Percentiles rank a stretch among this genome's conserved stretches.
Conservation (phyloP, 2,329 filamentous ascomycete species). For the Paraconiothyrium brasiliense region DNA sequence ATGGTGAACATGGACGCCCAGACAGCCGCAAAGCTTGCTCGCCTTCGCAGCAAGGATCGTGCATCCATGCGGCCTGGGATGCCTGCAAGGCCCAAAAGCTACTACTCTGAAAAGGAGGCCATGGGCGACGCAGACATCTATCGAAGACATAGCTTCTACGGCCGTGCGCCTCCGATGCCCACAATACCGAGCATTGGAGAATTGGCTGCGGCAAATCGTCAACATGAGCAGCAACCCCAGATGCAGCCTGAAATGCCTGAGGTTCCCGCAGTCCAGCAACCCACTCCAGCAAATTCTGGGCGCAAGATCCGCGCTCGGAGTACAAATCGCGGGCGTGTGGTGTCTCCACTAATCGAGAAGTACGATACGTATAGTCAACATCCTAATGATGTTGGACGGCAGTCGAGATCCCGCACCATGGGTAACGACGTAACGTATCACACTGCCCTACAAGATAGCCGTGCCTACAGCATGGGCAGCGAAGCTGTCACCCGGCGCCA, state of each 20-base stretch:
- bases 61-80: constrained; percentile 29
- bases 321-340: constrained; percentile 30
- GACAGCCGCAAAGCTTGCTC: constrained; percentile 47
- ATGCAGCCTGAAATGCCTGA: not conserved
- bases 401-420: constrained; percentile 17
- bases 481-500: not conserved
- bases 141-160: constrained; percentile 28
- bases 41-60: constrained; percentile 47
- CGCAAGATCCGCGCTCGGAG: constrained; percentile 22
- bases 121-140: constrained; percentile 33
- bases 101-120: constrained; percentile 36
- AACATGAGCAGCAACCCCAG: constrained; percentile 14
- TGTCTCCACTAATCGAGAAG: constrained; percentile 29
- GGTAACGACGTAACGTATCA: constrained; percentile 41
- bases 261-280: not conserved
- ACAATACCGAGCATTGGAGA: constrained; percentile 11
- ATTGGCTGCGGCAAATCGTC: not conserved
- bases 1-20: constrained; percentile 47
- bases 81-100: constrained; percentile 38
- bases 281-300: constrained; percentile 14
- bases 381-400: not conserved
- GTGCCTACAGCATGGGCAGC: not conserved
- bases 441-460: constrained; percentile 25
- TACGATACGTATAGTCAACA: constrained; percentile 24
- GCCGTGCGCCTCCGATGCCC: constrained; percentile 39